Base-by-base conservation (phyloP, 2,329 filamentous ascomycete genomes). In the Tolypocladium guangdongense region DNA sequence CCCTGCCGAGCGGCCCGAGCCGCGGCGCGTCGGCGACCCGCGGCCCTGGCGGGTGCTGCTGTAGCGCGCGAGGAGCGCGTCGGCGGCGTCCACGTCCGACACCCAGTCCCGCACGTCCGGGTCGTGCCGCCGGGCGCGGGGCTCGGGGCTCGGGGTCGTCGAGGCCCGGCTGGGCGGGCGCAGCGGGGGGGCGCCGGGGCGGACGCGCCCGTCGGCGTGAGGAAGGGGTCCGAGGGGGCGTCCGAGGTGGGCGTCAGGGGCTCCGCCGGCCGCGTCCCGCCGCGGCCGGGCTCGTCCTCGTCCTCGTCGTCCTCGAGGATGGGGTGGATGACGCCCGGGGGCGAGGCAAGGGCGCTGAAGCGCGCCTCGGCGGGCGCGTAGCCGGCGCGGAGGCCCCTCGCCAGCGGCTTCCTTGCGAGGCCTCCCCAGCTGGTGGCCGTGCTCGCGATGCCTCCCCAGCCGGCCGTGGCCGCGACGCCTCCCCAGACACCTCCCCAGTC, bases 221-320 rank as follows among this genome's bases (percentile, higher is more conserved):
- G 57, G 63, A 82, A 81, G 0, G 78, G 78, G 60, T 82, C 77
- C 0, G 72, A 70, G 49, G 68, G 66, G 41, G 58, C 63, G 33
- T 64, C 70, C 8, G 64, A 74, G 18, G 65, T 71, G 20, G 64
- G 68, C 52, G 67, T 74, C 18, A 52, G 37, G 3, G 57, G 55
- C 22, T 53, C 51, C 12, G 35, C 16, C n/a, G 16, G 11, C 22
- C 43, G 52, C 11, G 11, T 33, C 22, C 30, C 36, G 4, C 58
- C 57, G 27, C 66, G 60, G 22, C 66, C 61, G 1, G 66, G 64
- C 7, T 74, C 76, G 35, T 81, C 78, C 57, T 82, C 79, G 35
- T 81, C 78, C 57, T 82, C 79, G 39, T 80, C 79, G 10, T 77
- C 78, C 57, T 83, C 80, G 58, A 79, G 74, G 55, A 83, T 83